Evolutionary conservation across 305 asterid genomes (phyloP), one percentile per base, ranked within the genome.

Genomic region (Ajuga reptans): DNA sequence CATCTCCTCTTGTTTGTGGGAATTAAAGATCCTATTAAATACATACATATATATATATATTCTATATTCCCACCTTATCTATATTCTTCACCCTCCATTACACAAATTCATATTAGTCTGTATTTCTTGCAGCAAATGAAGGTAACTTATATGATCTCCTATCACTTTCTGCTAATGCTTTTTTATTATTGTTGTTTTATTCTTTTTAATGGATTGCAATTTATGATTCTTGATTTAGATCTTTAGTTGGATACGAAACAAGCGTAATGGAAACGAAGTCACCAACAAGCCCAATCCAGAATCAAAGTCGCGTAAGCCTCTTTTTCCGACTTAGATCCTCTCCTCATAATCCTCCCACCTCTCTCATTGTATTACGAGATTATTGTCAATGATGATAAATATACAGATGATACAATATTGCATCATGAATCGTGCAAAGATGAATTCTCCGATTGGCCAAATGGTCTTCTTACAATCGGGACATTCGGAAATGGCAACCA

Each of bases 391-490:
- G 9, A 42, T 2, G 10, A 8, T 9, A 4, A 42, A 1, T 42
- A 0, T 51, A 12, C 73, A 68, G 65, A 37, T 67, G 16, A 68
- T n/a, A 18, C 3, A 3, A 27, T 27, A 65, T 24, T 63, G 64
- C 71, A 62, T 4, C 78, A 54, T 41, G 29, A 82, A 68, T 17
- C 79, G n/a, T n/a, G n/a, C n/a, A n/a, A n/a, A n/a, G n/a, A n/a
- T 18, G 96, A 86, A 54, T 81, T 81, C 86, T 76, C 78, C 31
- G 91, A 85, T 60, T 88, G 95, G 95, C 92, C 94, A 43, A 76
- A 75, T 64, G 86, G 82, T 21, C 66, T 90, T 12, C 89, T 90
- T 5, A 72, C 97, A 2, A 88, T 90, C 54, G 97, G 97, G 27
- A 90, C 97, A 64, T 89, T 90, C 12, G 97, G 97, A 27, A 84